Evolutionary conservation across 306 rosid species (phyloP).

Genomic region (Vigna radiata): DNA sequence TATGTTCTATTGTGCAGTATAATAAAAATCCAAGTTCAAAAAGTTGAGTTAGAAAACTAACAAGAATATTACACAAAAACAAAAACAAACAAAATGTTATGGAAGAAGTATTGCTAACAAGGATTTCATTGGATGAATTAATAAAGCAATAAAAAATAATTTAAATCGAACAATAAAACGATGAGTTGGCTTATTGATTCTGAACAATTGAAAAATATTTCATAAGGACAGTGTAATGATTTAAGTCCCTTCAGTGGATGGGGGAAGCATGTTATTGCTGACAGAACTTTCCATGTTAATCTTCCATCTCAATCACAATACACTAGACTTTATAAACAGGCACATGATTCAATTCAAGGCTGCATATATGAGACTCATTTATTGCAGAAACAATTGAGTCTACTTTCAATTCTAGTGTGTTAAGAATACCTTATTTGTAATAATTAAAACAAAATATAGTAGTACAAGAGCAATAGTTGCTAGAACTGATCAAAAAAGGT

Average conservation of each 20-base stretch:
- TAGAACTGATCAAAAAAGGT: constrained; percentile 6
- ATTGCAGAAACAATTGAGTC: constrained; percentile 21
- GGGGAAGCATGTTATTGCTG: not conserved
- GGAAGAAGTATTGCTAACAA: not conserved
- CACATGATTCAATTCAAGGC: constrained; percentile 9
- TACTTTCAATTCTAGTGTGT: constrained; percentile 25
- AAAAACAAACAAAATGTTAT: not conserved
- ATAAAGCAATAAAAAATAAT: not conserved
- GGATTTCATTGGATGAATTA: not conserved
- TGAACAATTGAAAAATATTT: not conserved
- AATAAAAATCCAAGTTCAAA: constrained; percentile 21
- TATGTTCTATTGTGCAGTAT: not conserved
- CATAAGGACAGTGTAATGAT: constrained; percentile 17
- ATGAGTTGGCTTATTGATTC: constrained; percentile 15
- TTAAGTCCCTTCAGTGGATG: constrained; percentile 9
- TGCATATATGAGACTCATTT: constrained; percentile 18
- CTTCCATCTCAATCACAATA: not conserved
- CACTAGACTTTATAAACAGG: constrained; percentile 6
- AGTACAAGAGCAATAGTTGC: constrained; percentile 32
- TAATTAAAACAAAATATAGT: constrained; percentile 11
- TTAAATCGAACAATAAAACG: not conserved
- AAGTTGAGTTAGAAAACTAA: not conserved
- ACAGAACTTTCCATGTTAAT: constrained; percentile 12
- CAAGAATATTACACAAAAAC: not conserved
- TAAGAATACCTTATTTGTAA: constrained; percentile 4